Conservation (phyloP, 1,284 basidiomycete species). For the Pyrrhoderma lamaoense region DNA sequence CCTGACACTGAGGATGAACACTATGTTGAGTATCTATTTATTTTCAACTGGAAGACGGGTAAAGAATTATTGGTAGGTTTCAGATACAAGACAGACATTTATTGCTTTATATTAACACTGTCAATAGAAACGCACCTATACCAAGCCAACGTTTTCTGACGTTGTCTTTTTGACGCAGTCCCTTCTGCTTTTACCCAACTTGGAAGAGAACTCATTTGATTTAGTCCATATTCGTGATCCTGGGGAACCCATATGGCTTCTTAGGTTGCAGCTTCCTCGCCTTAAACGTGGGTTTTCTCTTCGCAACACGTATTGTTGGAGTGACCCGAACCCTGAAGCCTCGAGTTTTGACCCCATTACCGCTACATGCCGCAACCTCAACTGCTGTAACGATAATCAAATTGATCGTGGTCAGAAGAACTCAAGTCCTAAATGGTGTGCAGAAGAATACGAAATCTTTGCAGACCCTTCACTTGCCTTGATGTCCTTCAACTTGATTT, state of each 20-base stretch:
- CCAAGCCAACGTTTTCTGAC: neutral
- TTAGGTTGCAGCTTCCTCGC: conserved; percentile 1
- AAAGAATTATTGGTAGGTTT: neutral
- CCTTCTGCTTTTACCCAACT: conserved; percentile 10
- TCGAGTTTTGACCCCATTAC: conserved; percentile 3
- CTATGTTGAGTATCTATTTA: conserved; percentile 7
- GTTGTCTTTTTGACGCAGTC: conserved; percentile 12
- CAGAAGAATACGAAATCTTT: neutral
- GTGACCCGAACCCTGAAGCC: conserved; percentile 9
- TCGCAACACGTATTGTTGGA: neutral
- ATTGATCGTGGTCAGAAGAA: neutral
- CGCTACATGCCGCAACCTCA: too few species aligned
- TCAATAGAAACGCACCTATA: neutral
- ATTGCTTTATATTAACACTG: neutral
- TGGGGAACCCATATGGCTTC: neutral
- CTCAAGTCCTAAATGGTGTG: neutral
- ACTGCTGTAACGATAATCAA: too few species aligned
- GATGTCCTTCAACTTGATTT: conserved; percentile 5
- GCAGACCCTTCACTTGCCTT: neutral
- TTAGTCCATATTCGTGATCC: conserved; percentile 6
- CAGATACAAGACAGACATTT: neutral
- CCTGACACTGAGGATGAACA: conserved; percentile 4
- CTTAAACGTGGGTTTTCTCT: neutral
- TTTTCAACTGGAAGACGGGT: conserved; percentile 13
- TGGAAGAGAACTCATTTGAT: conserved; percentile 2